phyloP scores from a whole-genome alignment of 2,329 filamentous ascomycete species.

The Phialocephala sp. region DNA sequence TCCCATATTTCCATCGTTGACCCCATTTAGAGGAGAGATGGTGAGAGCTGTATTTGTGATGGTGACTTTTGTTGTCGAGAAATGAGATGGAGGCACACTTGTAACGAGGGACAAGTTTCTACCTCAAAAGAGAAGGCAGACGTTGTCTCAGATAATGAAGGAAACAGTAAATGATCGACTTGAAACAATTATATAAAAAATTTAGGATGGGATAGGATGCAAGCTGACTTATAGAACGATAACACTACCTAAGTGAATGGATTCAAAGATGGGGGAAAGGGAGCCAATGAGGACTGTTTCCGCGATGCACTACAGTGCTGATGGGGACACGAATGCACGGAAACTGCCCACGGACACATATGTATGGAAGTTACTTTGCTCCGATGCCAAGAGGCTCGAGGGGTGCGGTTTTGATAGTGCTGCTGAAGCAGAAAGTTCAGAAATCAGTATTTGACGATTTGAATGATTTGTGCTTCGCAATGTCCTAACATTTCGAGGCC shows the following conservation, averaged over 20 bases:
- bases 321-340: background rate
- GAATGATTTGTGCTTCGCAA: too few species aligned
- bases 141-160: background rate
- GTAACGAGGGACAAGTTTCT: background rate
- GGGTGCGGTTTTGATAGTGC: too few species aligned
- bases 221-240: background rate
- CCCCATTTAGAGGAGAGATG: background rate
- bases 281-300: background rate
- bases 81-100: background rate
- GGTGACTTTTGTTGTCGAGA: background rate
- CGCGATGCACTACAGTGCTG: background rate
- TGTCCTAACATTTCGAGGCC: too few species aligned
- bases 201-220: background rate
- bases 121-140: background rate
- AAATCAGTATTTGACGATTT: too few species aligned
- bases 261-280: constrained; percentile 4
- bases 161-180: background rate
- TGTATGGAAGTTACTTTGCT: background rate
- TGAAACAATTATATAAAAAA: background rate
- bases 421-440: too few species aligned
- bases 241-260: background rate
- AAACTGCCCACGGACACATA: too few species aligned
- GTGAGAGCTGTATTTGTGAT: background rate
- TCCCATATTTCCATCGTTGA: background rate
- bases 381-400: background rate